A percentile compares a stretch with the other conserved stretches of the same genome.
phyloP scores from a whole-genome alignment of 163 green algal genomes.

The Scenedesmus sp. region DNA sequence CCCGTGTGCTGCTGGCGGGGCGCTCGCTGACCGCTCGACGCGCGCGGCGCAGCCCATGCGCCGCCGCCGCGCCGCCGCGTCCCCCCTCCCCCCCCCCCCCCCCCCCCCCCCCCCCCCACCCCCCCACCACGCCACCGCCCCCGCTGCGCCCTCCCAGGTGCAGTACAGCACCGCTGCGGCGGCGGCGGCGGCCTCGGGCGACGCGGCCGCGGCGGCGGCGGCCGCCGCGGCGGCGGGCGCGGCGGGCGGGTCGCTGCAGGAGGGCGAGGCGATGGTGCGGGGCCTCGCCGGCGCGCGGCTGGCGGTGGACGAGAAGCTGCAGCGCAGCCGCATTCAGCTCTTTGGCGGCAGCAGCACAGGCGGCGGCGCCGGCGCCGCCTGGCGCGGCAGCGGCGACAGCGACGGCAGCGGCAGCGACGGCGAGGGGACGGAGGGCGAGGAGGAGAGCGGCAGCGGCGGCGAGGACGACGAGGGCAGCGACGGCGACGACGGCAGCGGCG shows the following conservation, averaged over 20 bases:
- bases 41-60: too few species aligned
- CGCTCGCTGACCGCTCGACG: not conserved
- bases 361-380: not conserved
- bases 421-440: constrained; percentile 42
- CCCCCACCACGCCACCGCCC: too few species aligned
- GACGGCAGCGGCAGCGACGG: too few species aligned
- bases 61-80: too few species aligned
- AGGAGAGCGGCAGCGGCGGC: constrained; percentile 43
- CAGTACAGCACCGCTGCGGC: constrained; percentile 61
- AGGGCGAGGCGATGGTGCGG: constrained; percentile 88
- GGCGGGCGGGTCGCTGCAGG: constrained; percentile 16
- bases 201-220: constrained; percentile 16
- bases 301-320: constrained; percentile 83
- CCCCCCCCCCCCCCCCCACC: too few species aligned
- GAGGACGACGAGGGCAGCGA: constrained; percentile 44
- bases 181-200: constrained; percentile 14
- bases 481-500: constrained; percentile 46
- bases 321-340: constrained; percentile 64
- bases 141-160: too few species aligned
- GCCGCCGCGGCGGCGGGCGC: constrained; percentile 9
- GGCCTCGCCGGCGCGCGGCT: constrained; percentile 62
- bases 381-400: constrained; percentile 2
- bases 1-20: not conserved
- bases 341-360: constrained; percentile 50
- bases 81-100: too few species aligned